Percentiles rank a stretch among this genome's conserved stretches.
Evolutionary conservation across 192 early-diverging fungal species (phyloP).

Genomic region (Backusella tuberculispora): DNA sequence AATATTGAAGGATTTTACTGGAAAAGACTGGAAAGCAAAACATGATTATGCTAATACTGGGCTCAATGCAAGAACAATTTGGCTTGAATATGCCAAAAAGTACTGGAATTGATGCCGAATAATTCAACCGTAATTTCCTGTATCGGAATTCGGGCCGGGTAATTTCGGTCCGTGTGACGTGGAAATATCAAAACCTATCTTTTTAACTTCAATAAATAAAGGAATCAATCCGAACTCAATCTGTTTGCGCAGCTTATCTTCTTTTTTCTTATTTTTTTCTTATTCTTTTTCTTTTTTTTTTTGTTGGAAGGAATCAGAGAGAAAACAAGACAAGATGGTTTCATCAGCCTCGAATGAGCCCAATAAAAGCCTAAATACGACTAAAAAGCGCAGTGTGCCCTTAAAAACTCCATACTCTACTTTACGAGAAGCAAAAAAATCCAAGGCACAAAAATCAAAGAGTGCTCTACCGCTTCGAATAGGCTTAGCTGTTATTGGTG

Average conservation of each 20-base stretch:
- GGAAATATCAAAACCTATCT: neutral
- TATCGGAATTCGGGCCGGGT: neutral
- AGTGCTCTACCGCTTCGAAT: neutral
- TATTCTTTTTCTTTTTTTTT: neutral
- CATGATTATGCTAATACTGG: slow-evolving; percentile 23
- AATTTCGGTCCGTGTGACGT: slow-evolving; percentile 9
- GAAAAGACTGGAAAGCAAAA: slow-evolving; percentile 20
- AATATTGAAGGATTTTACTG: slow-evolving; percentile 38
- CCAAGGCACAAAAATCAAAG: neutral
- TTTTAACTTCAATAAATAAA: neutral
- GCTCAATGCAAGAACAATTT: slow-evolving; percentile 43
- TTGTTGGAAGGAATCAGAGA: neutral
- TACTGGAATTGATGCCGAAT: slow-evolving; percentile 31
- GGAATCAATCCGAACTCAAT: neutral
- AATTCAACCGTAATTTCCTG: neutral
- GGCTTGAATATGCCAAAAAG: slow-evolving; percentile 34
- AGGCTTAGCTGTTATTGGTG: neutral
- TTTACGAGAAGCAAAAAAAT: neutral
- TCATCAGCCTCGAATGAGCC: neutral
- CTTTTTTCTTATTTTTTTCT: neutral
- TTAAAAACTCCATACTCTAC: neutral
- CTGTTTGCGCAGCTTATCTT: neutral
- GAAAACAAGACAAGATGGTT: neutral
- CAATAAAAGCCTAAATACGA: neutral
- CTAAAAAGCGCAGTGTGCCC: neutral